Base-by-base conservation (phyloP, 352 stramenopile species). In the Elongisporangium prolatum region DNA sequence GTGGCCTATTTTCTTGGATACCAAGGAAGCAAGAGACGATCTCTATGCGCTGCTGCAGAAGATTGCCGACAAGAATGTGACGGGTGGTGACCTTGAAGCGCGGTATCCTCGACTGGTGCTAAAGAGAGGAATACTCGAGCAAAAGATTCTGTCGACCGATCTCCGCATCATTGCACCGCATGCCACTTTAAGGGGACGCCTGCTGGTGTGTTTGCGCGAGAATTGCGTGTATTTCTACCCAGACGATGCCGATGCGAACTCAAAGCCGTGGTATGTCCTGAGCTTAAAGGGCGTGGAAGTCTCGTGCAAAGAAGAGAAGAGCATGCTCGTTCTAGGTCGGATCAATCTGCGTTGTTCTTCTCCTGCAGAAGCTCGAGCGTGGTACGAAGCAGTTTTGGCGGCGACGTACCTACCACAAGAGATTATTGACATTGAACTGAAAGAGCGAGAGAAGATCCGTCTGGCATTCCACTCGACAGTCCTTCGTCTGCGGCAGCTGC, bases 1-100 rank as follows among this genome's bases (percentile, higher is more conserved):
- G 3, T 95, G 86, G 86, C 79, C 80, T 37, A 67, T 93, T 59
- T 95, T 89, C 49, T 57, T 95, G 38, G 86, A 95, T 56, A 91
- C 82, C 20, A 54, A 70, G 7, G 76, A 89, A 49, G 77, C 80
- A 18, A 69, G 86, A 21, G 86, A 95, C 55, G 84, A 93, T 58
- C 60, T 95, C 40, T 77, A 80, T 25, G 68, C 67, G 18, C 85
- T 95, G 37, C 57, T 93, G 40, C 69, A 86, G 52, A 84, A 89
- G 44, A 91, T 93, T 40, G 68, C 77, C 10, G 73, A 76, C 48
- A 89, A 89, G 34, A 67, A 84, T 20, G 72, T 89, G 0, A 73
- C 67, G 37, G 81, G 80, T 7, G 71, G 75, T 16, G 82, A 95
- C 54, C 66, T 95, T 18, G 78, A 91, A 56, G 71, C 75, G 58